Percentiles rank a stretch among this genome's conserved stretches.
phyloP scores from a whole-genome alignment of 495 filamentous ascomycete genomes.

The Cudoniella acicularis region DNA sequence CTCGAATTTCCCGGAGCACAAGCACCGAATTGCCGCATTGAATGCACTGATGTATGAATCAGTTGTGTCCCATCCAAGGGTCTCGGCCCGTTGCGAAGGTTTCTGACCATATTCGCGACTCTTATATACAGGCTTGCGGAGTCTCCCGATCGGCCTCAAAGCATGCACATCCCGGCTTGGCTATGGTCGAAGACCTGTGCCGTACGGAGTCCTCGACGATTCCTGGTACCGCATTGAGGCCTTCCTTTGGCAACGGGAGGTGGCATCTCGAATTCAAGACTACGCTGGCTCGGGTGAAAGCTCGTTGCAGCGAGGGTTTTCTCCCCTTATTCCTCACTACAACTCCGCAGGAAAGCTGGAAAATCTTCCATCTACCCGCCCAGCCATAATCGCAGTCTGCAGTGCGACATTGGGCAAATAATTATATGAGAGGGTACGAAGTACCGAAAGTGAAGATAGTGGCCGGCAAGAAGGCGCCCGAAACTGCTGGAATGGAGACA shows the following conservation, averaged over 20 bases:
- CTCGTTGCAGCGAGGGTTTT: too few species aligned
- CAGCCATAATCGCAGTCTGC: not conserved
- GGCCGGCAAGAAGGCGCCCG: not conserved
- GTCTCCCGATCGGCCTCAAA: not conserved
- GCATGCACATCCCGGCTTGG: not conserved
- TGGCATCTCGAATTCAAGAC: not conserved
- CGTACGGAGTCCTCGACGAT: not conserved
- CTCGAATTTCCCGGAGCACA: not conserved
- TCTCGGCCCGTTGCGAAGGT: not conserved
- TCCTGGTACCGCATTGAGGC: not conserved
- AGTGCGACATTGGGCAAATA: conserved; percentile 13
- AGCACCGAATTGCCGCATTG: not conserved
- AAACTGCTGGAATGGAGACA: not conserved
- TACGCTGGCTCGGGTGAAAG: too few species aligned
- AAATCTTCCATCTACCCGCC: not conserved
- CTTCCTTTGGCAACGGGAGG: not conserved
- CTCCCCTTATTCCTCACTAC: not conserved
- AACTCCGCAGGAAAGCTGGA: not conserved
- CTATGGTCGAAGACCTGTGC: not conserved
- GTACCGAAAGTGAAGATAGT: not conserved
- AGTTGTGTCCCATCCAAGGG: not conserved
- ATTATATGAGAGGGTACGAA: not conserved
- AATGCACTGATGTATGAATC: not conserved
- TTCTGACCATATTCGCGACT: not conserved
- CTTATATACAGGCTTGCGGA: not conserved